phyloP scores from a whole-genome alignment of 768 basidiomycete genomes.

The Coprinellus micaceus region DNA sequence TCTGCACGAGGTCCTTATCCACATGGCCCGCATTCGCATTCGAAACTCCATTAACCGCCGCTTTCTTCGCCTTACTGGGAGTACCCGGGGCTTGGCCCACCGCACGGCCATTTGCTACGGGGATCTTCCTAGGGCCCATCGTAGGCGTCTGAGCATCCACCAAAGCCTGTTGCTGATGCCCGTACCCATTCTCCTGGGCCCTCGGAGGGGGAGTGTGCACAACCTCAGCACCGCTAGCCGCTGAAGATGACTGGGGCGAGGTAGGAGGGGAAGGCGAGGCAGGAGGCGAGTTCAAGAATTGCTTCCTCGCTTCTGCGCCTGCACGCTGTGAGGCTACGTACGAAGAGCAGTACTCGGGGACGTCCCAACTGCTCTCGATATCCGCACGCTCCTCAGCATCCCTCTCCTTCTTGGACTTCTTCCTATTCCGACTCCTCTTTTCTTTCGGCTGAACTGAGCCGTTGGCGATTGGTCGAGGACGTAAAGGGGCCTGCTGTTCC shows the following conservation, averaged over 20 bases:
- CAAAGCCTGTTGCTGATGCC: neutral
- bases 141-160: neutral
- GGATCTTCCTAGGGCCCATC: neutral
- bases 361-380: constrained; percentile 63
- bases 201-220: neutral
- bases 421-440: neutral
- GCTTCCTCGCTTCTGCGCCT: constrained; percentile 6
- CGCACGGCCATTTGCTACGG: constrained; percentile 16
- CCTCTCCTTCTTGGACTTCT: constrained; percentile 11
- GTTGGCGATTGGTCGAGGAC: too few species aligned
- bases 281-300: constrained; percentile 12
- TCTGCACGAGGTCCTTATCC: constrained; percentile 10
- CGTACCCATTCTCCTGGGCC: neutral
- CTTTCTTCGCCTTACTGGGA: constrained; percentile 19
- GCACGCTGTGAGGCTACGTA: neutral
- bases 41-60: constrained; percentile 22
- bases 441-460: too few species aligned
- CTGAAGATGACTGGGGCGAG: constrained; percentile 10
- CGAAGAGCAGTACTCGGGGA: constrained; percentile 29
- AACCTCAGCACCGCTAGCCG: neutral
- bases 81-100: constrained; percentile 10
- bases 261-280: constrained; percentile 23
- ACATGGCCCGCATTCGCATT: constrained; percentile 18
- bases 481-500: constrained; percentile 26
- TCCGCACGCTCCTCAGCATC: constrained; percentile 40